Base-by-base conservation (phyloP, 2,329 filamentous ascomycete genomes). In the Rosellinia necatrix region DNA sequence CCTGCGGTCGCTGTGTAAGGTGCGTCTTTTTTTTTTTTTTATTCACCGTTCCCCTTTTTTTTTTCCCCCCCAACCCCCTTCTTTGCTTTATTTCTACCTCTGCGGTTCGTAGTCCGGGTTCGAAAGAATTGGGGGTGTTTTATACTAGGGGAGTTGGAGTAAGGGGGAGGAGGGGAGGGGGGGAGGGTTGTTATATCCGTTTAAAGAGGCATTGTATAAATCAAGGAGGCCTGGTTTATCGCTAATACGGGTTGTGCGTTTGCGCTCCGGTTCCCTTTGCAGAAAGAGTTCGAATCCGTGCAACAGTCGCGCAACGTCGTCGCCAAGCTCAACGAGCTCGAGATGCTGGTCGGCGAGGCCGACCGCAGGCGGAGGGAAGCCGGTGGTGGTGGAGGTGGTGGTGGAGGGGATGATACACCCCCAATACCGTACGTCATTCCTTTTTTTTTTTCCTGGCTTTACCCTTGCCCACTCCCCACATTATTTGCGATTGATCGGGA, bases 201-300 rank as follows among this genome's bases (percentile, higher is more conserved):
- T n/a, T n/a, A n/a, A 46, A 46, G 3, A 24, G 21, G 21, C 38
- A 41, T n/a, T n/a, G n/a, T n/a, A n/a, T n/a, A n/a, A n/a, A n/a
- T n/a, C n/a, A n/a, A n/a, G n/a, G n/a, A n/a, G n/a, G n/a, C n/a
- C n/a, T n/a, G n/a, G n/a, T n/a, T n/a, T n/a, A n/a, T 29, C 13
- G 46, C 42, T 53, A 21, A 56, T 40, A 38, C n/a, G n/a, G n/a
- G n/a, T 24, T 37, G 6, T 22, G n/a, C 29, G 40, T 35, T 17
- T 34, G 7, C n/a, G 4, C 25, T 15, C 2, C 2, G 1, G n/a
- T n/a, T n/a, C n/a, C n/a, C 2, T 6, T 21, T 40, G 34, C 59
- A 81, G 75, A 77, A 76, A 66, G 83, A 87, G 68, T 87, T 87
- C 67, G 78, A 80, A 17, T 74, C 72, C 15, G 82, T 87, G 53